Evolutionary conservation across 345 rosid genomes (phyloP), one percentile per base, ranked within the genome.

Genomic region (Citrus cavaleriei): DNA sequence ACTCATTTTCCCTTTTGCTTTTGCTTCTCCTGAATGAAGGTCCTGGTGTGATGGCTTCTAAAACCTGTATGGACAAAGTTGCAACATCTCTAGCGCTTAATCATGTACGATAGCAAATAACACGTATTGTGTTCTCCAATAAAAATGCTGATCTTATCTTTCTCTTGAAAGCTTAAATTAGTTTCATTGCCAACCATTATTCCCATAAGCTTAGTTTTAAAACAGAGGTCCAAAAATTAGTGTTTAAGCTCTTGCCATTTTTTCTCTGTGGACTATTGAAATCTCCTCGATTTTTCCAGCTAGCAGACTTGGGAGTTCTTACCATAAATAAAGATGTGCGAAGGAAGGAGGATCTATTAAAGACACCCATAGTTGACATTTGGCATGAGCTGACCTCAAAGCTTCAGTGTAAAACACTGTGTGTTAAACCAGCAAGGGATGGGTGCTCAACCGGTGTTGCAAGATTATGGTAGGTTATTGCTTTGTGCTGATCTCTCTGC

Each of bases 361-460:
- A 85, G 71, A 73, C 74, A 76, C 88, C 91, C 40, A 60, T 81
- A 76, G 74, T 69, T 46, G 77, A 85, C 69, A 80, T 86, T 64
- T 95, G 99, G 99, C 77, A 82, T 85, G 88, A 86, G 27, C 81
- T 93, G 82, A 89, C 82, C 63, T 84, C 90, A 78, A 88, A 85
- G 91, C 90, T 95, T 81, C 91, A 81, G 75, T 88, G 95, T 84
- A 88, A 84, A 81, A 92, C 97, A 55, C 68, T 95, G 75, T 95
- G 99, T 80, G 87, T 95, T 62, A 95, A 95, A 84, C 99, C 99
- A 24, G 95, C 98, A 65, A 91, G 90, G 82, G 98, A 95, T 86
- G 99, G 99, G 62, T 95, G 99, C 86, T 95, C 99, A 65, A 93
- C 97, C 72, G 99, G 99, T 76, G 99, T 95, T 74, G 98, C 99